Evolutionary conservation across 2,329 filamentous ascomycete species (phyloP), one percentile per base, ranked within the genome.

Genomic region (Fulvia fulva): DNA sequence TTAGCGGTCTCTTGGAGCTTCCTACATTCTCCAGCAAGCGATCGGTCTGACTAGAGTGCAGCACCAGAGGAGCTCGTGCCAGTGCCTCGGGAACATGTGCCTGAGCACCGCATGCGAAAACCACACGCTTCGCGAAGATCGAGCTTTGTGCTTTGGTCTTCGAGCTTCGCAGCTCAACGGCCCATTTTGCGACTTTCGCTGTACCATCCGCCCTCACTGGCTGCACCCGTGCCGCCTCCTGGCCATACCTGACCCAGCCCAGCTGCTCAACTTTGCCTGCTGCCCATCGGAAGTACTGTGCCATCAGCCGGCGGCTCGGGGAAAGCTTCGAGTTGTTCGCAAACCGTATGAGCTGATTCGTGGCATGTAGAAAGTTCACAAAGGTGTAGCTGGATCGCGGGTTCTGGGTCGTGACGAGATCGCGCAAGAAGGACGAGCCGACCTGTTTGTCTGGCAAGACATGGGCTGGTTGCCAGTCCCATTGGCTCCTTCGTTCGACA

Each of bases 371-470:
- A 47, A 67, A 70, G 47, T 70, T 70, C 54, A 70, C 54, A 45
- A 70, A 70, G 2, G 68, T 70, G 51, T 64, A 70, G 25, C 61
- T 57, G 12, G 67, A 70, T 34, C 64, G 62, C 6, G 68, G 68
- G 43, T 70, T 69, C 52, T 65, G 62, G 16, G 61, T 62, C n/a
- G 67, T 69, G 53, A 64, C 59, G 45, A 70, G 50, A 51, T 70
- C 68, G 9, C 67, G 63, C 47, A 70, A 46, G 51, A 70, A 68
- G 2, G 57, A 59, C 14, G 63, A 62, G 19, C 62, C 63, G 21
- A 64, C 54, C 21, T 57, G 55, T 28, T 59, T 56, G 26, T 68
- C 65, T 14, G 63, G 62, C 30, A 66, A 52, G 11, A 65, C 53
- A 50, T 63, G 55, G 14, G 58, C 63, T 19, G 60, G 58, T 16